Base-by-base conservation (phyloP, 306 rosid species). In the Morella rubra region DNA sequence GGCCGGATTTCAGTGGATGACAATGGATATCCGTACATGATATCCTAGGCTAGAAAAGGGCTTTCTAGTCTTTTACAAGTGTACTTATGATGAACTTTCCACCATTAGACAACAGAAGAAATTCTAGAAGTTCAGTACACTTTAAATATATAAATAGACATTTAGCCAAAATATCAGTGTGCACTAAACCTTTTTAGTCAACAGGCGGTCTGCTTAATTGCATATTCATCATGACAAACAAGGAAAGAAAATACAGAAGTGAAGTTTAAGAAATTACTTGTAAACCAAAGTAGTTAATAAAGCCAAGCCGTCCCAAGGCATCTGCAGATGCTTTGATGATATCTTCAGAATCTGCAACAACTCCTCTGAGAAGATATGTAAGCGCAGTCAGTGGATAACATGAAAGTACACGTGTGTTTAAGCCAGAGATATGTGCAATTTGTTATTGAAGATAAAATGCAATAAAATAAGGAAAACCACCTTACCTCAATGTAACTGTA, bases 241-340 rank as follows among this genome's bases (percentile, higher is more conserved):
- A 52, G 50, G 52, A 76, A n/a, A 44, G 3, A 56, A 80, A 42
- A 69, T 72, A 7, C 62, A 60, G 22, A 72, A 54, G 40, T 79
- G 60, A 49, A 32, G 73, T 77, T 41, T 65, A 53, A 80, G 83
- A 82, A 78, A 64, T 77, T 85, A 95, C 99, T 86, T 95, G 99
- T 79, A 95, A 86, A 80, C 99, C 99, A 79, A 90, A 95, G 90
- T 95, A 95, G 86, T 95, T 95, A 76, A 95, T 86, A 85, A 95
- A 95, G 72, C 97, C 99, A 72, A 74, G 84, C 78, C 73, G 86
- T 78, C 99, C 97, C 73, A 92, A 80, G 77, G 96, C 91, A 79
- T 82, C 89, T 79, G 96, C 93, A 55, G 97, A 84, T 75, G 93
- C 89, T 79, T 87, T 93, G 76, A 95, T 87, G 76, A 81, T 85